Evolutionary conservation across 192 early-diverging fungal species (phyloP).

Genomic region (Dissophora ornata): DNA sequence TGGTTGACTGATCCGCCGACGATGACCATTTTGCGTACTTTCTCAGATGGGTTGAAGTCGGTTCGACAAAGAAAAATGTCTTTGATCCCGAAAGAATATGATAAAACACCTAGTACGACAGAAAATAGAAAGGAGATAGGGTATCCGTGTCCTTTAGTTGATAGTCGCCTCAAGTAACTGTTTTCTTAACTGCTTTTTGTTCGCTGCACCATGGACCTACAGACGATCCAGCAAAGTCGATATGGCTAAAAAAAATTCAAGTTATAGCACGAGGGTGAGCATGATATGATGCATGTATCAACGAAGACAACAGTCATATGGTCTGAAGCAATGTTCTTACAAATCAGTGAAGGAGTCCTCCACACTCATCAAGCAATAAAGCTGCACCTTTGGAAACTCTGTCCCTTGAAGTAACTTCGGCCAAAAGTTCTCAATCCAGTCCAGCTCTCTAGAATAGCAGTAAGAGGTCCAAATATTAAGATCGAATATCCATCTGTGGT

Average conservation of each 20-base stretch:
- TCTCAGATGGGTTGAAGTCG: conserved; percentile 83
- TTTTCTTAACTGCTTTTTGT: not conserved
- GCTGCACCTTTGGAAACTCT: conserved; percentile 87
- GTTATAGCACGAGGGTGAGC: too few relatives aligned
- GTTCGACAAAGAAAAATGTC: conserved; percentile 90
- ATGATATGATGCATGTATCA: too few relatives aligned
- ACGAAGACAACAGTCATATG: too few relatives aligned
- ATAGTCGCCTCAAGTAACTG: too few relatives aligned
- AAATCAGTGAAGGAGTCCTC: conserved; percentile 92
- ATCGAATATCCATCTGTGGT: not conserved
- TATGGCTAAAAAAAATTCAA: conserved; percentile 60
- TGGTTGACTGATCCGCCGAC: conserved; percentile 83
- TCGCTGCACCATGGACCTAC: conserved; percentile 4
- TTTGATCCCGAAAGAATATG: conserved; percentile 89
- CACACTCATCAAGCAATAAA: conserved; percentile 96
- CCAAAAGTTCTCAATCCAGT: conserved; percentile 92
- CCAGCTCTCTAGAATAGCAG: conserved; percentile 82
- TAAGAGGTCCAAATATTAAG: not conserved
- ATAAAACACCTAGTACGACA: conserved; percentile 87
- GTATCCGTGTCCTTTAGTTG: not conserved
- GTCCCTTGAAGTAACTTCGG: conserved; percentile 69
- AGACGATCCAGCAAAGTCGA: conserved; percentile 61
- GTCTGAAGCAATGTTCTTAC: conserved; percentile 55
- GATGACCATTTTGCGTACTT: conserved; percentile 92
- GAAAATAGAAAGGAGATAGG: not conserved